Conservation (phyloP, 2,329 filamentous ascomycete genomes). For the Magnaporthales sp. region DNA sequence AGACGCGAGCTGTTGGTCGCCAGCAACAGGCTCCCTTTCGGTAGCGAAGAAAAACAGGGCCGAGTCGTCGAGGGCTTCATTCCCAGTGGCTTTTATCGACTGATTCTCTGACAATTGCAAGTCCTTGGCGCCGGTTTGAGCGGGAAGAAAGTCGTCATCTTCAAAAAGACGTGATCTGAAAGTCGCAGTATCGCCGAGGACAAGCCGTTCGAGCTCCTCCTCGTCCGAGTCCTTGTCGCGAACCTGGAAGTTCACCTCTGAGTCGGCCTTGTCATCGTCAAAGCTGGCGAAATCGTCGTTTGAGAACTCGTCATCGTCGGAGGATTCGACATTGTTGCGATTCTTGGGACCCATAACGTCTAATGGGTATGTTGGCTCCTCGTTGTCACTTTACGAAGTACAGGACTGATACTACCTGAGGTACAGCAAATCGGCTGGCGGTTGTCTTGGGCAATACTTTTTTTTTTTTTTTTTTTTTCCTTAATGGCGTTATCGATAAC, state of each 20-base stretch:
- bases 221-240: constrained; percentile 73
- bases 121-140: constrained; percentile 23
- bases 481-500: constrained; percentile 4
- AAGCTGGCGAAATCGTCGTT: constrained; percentile 19
- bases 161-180: constrained; percentile 68
- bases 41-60: constrained; percentile 81
- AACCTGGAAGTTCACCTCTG: constrained; percentile 13
- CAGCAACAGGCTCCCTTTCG: constrained; percentile 35
- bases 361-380: background rate
- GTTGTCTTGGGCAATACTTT: background rate
- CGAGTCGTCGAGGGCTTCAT: constrained; percentile 48
- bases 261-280: constrained; percentile 14
- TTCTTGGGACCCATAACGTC: constrained; percentile 11
- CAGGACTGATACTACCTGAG: background rate
- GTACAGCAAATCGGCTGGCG: background rate
- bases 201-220: constrained; percentile 75
- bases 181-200: constrained; percentile 79
- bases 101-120: constrained; percentile 23
- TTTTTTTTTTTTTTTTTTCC: constrained; percentile 6
- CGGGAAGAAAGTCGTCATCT: constrained; percentile 30
- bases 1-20: constrained; percentile 21
- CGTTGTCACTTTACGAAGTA: background rate
- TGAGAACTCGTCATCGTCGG: constrained; percentile 11
- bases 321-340: constrained; percentile 11
- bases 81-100: constrained; percentile 13